These are phyloP conservation scores for Colletotrichum noveboracense DNA, from an alignment of 2,329 filamentous ascomycete species.

Conservation along the genomic window DNA sequence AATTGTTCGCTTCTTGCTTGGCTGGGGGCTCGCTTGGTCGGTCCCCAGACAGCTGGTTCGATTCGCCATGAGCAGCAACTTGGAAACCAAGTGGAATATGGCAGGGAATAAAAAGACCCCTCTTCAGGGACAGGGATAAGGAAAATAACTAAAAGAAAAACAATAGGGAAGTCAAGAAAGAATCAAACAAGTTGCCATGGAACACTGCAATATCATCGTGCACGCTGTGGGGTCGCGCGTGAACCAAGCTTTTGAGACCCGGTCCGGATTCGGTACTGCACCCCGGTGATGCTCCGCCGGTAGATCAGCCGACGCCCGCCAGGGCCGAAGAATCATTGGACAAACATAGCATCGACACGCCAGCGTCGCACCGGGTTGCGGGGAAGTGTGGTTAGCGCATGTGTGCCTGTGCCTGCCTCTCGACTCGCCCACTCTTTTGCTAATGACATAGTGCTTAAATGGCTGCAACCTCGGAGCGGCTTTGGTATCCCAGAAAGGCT, in stretches of 20 bases:
- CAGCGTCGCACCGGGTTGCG: neutral
- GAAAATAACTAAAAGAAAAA: neutral
- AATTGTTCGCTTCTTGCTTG: neutral
- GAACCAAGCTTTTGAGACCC: neutral
- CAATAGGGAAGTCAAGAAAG: neutral
- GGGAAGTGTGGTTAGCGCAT: neutral
- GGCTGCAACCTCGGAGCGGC: neutral
- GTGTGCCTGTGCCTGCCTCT: neutral
- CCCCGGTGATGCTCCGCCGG: neutral
- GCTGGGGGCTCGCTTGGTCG: neutral
- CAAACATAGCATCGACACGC: neutral
- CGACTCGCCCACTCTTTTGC: neutral
- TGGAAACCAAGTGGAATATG: neutral
- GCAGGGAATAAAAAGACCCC: neutral
- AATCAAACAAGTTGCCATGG: neutral
- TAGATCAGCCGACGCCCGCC: slow-evolving; percentile 18
- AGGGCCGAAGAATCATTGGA: neutral
- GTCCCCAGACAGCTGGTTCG: neutral
- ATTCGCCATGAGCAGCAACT: neutral
- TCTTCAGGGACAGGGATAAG: neutral
- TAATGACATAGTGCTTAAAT: neutral
- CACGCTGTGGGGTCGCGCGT: neutral
- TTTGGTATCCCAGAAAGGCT: neutral
- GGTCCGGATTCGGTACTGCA: neutral
- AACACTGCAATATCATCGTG: neutral